phyloP scores from a whole-genome alignment of 192 early-diverging fungal species.

The Phlyctochytrium planicorne region DNA sequence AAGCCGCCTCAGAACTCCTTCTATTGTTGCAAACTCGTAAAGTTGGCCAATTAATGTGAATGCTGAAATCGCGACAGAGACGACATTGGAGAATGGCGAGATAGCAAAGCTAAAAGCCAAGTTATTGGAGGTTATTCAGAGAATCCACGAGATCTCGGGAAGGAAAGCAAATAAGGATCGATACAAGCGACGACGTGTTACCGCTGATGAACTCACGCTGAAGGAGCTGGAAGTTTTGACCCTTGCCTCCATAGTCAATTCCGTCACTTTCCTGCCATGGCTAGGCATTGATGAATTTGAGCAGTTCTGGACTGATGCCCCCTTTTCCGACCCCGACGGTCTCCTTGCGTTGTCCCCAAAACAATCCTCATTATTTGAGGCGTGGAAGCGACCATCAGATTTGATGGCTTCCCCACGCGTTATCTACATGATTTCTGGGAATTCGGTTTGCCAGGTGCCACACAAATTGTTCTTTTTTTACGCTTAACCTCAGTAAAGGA shows the following conservation, averaged over 20 bases:
- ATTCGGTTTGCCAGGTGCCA: conserved; percentile 39
- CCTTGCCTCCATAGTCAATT: conserved; percentile 70
- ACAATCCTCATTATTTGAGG: conserved; percentile 70
- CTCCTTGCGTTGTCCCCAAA: conserved; percentile 67
- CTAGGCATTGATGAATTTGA: conserved; percentile 61
- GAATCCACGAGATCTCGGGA: too few relatives aligned
- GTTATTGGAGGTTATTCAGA: too few relatives aligned
- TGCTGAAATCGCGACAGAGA: too few relatives aligned
- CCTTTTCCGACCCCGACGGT: conserved; percentile 80
- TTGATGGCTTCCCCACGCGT: conserved; percentile 69
- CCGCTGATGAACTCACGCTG: too few relatives aligned
- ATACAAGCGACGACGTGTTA: too few relatives aligned
- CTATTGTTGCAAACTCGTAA: too few relatives aligned
- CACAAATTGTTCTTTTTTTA: conserved; percentile 50
- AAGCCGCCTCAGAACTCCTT: too few relatives aligned
- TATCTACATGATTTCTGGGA: conserved; percentile 60
- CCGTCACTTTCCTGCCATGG: conserved; percentile 75
- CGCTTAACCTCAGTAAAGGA: conserved; percentile 60
- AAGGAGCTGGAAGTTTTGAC: conserved; percentile 52
- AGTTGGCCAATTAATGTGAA: too few relatives aligned
- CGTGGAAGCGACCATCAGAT: conserved; percentile 80
- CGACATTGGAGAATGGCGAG: too few relatives aligned
- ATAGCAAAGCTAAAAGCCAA: too few relatives aligned
- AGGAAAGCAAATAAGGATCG: too few relatives aligned
- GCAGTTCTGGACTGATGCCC: conserved; percentile 47